Base-by-base conservation (phyloP, 1,284 basidiomycete genomes). In the Ceratobasidium sp. region DNA sequence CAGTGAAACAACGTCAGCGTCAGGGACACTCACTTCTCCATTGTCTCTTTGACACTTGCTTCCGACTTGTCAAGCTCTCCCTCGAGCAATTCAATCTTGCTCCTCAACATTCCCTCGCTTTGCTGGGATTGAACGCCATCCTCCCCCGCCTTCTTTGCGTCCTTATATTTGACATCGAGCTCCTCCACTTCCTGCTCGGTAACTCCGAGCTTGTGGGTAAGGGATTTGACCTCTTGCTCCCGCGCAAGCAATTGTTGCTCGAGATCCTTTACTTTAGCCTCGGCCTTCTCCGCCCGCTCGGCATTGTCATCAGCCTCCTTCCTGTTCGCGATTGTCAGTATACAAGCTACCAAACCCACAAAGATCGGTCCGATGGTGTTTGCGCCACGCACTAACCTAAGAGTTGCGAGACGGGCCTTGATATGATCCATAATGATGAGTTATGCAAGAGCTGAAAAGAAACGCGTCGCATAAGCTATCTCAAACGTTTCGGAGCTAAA, bases 11-110 rank as follows among this genome's bases (percentile, higher is more conserved):
- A 42, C 27, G 59, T 29, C 33, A 39, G 33, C 33, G 11, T 36
- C 11, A 5, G 33, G n/a, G 53, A 23, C 53, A 84, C 92, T 75
- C 77, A 97, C 96, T 96, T 98, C 81, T 98, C 97, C 33, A 92
- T 91, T 1, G 93, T 95, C 77, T 99, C 96, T 80, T 96, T 95
- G 73, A 95, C 83, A 77, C 95, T 96, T 87, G 95, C 96, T 83
- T 99, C 97, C 23, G 95, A 90, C 62, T 86, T 85, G 77, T 99
- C 97, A 21, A 99, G 85, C 80, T 99, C 96, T 76, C 94, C 91
- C 80, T 99, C 97, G 36, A 99, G 83, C 21, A 98, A 81, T 75
- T 91, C 87, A 30, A 98, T 87, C 84, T 99, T 99, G 75, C 96
- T 83, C 67, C 78, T 77, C 62, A 98, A 82, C 68, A 82, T 84